Evolutionary conservation across 2,329 filamentous ascomycete genomes (phyloP), one percentile per base, ranked within the genome.

Genomic region (Phialophora macrospora): DNA sequence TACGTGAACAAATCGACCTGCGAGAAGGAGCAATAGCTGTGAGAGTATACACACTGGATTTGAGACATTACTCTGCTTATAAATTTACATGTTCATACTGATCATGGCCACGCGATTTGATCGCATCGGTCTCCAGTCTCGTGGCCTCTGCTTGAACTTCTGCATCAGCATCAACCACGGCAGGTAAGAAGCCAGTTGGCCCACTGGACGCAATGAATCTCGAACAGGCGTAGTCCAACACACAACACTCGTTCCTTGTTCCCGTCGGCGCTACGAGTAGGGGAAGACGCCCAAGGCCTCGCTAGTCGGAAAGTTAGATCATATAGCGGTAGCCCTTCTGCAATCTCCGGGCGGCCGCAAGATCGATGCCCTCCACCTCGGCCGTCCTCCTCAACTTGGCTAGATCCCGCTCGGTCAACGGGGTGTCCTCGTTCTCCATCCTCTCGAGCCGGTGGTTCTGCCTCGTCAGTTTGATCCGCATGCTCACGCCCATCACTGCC

Each of bases 241-340:
- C 30, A 30, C 2, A 28, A 5, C 30, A 30, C 30, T 9, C 34
- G 17, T 38, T 38, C 34, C 34, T 4, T 17, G 34, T 44, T 14
- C 38, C 17, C 38, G 38, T 44, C 38, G 38, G 4, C 17, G 5
- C 38, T 44, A 1, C 17, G 38, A 44, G 5, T 6, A 4, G 17
- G 6, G 38, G 4, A 14, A 17, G 2, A 41, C 14, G 4, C 38
- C 38, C 12, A 17, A 4, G 38, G 38, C 4, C 38, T 41, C 38
- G 14, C 14, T 14, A 44, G 38, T 44, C 17, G 17, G 38, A n/a
- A n/a, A 26, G 8, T 74, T 72, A 83, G 60, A 83, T 75, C 68
- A 82, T 78, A 71, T 82, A 87, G 34, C 84, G 75, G 74, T 84
- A 86, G 1, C 84, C 84, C 75, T 83, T 83, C 74, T 86, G 83